Evolutionary conservation across 805 yeast genomes (phyloP).

Genomic region (Brettanomyces anomalus): DNA sequence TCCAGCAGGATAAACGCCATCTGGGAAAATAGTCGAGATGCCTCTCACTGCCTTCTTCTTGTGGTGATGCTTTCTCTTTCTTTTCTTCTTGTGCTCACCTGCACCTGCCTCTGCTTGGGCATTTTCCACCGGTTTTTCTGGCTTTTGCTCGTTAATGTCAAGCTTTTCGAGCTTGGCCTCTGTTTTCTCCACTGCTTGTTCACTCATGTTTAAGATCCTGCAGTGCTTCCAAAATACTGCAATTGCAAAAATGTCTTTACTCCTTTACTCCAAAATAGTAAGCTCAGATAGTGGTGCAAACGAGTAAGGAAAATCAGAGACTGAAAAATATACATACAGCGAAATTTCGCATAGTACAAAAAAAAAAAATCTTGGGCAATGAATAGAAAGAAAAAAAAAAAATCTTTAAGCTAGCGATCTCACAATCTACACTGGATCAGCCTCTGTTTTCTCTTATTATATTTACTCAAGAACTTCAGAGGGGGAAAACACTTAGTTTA

Average conservation of each 20-base stretch:
- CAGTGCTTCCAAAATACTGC: background rate
- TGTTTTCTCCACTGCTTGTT: constrained; percentile 1
- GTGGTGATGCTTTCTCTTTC: constrained; percentile 47
- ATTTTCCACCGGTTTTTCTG: background rate
- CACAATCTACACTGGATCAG: too few species aligned
- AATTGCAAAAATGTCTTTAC: background rate
- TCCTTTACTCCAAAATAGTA: background rate
- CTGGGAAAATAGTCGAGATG: constrained; percentile 60
- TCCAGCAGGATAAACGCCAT: constrained; percentile 75
- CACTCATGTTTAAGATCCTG: constrained; percentile 1
- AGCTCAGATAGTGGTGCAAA: background rate
- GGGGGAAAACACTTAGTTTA: too few species aligned
- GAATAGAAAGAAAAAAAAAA: too few species aligned
- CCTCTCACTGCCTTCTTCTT: constrained; percentile 48
- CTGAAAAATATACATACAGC: too few species aligned
- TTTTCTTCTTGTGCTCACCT: constrained; percentile 30
- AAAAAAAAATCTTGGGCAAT: too few species aligned
- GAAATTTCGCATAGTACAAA: too few species aligned
- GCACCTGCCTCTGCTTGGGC: background rate
- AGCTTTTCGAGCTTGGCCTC: background rate
- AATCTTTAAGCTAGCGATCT: too few species aligned
- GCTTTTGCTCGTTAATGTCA: background rate
- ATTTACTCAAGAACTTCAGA: too few species aligned
- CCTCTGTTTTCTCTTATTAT: too few species aligned
- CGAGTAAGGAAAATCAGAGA: background rate